Evolutionary conservation across 1,284 basidiomycete species (phyloP).

Genomic region (Boletellus deceptivus): DNA sequence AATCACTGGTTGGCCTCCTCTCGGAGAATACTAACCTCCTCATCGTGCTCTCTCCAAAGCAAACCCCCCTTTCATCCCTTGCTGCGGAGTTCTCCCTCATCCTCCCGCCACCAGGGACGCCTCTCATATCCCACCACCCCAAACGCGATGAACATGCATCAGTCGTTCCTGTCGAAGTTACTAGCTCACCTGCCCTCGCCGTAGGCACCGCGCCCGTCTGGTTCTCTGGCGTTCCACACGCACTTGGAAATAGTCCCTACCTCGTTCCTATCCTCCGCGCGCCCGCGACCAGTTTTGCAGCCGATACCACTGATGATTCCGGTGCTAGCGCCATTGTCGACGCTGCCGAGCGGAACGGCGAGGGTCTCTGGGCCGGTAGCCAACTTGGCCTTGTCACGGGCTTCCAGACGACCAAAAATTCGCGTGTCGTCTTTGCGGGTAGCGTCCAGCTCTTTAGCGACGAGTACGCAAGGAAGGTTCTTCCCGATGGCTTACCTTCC

Average conservation of each 20-base stretch:
- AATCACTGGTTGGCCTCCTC: constrained; percentile 75
- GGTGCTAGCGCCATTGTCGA: constrained; percentile 60
- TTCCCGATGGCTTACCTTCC: constrained; percentile 55
- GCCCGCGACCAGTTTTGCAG: constrained; percentile 69
- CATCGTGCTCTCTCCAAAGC: constrained; percentile 74
- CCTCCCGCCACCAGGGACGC: constrained; percentile 70
- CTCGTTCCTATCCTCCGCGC: constrained; percentile 82
- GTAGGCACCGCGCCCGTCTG: constrained; percentile 55
- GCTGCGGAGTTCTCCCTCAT: constrained; percentile 77
- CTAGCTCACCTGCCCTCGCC: constrained; percentile 45
- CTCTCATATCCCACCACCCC: constrained; percentile 75
- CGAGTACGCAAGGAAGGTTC: constrained; percentile 62
- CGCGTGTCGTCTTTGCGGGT: constrained; percentile 81
- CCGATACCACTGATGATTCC: constrained; percentile 58
- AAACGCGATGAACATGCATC: constrained; percentile 56
- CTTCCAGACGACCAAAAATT: constrained; percentile 82
- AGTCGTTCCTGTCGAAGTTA: constrained; percentile 56
- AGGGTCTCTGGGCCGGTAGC: constrained; percentile 77
- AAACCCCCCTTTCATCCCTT: constrained; percentile 67
- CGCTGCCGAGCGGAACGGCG: constrained; percentile 66
- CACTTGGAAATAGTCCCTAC: constrained; percentile 77
- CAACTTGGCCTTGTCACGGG: constrained; percentile 79
- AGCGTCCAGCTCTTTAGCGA: constrained; percentile 77
- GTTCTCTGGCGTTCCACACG: constrained; percentile 78
- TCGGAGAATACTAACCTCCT: constrained; percentile 80